Percentiles rank a stretch among this genome's conserved stretches.
These are phyloP conservation scores for Psilocybe sp. DNA, from an alignment of 768 basidiomycete genomes.

Conservation along the genomic window DNA sequence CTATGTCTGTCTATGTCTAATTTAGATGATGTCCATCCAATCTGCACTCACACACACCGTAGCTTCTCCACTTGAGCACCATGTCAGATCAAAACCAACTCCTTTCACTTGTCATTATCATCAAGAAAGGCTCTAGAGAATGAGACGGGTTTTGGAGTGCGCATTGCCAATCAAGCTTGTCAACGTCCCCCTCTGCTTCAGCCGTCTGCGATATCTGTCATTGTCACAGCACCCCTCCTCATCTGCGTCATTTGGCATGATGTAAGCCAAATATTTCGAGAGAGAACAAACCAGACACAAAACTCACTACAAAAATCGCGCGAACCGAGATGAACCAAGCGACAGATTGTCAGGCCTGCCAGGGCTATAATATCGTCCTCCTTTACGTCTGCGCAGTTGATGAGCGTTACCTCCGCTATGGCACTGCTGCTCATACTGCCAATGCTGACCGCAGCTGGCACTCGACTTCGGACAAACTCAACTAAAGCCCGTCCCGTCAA, in stretches of 20 bases:
- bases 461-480: constrained; percentile 42
- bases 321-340: constrained; percentile 36
- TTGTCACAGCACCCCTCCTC: constrained; percentile 52
- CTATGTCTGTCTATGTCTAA: too few relatives aligned
- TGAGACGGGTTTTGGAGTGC: constrained; percentile 3
- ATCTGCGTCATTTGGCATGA: constrained; percentile 26
- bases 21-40: too few relatives aligned
- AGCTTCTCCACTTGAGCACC: too few relatives aligned
- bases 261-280: constrained; percentile 3
- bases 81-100: too few relatives aligned
- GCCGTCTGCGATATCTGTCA: constrained; percentile 49
- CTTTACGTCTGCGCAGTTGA: constrained; percentile 56
- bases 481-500: constrained; percentile 50
- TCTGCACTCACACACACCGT: too few relatives aligned
- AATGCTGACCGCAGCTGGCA: constrained; percentile 1
- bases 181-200: constrained; percentile 31
- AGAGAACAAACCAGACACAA: neutral
- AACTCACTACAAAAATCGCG: constrained; percentile 57
- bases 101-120: too few relatives aligned
- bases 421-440: constrained; percentile 15
- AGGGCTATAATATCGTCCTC: constrained; percentile 53
- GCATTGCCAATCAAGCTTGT: constrained; percentile 6
- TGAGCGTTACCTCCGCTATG: constrained; percentile 46
- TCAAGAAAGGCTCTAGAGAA: constrained; percentile 9
- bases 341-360: constrained; percentile 43